phyloP scores from a whole-genome alignment of 1,139 yeast genomes.

The Candida neerlandica region DNA sequence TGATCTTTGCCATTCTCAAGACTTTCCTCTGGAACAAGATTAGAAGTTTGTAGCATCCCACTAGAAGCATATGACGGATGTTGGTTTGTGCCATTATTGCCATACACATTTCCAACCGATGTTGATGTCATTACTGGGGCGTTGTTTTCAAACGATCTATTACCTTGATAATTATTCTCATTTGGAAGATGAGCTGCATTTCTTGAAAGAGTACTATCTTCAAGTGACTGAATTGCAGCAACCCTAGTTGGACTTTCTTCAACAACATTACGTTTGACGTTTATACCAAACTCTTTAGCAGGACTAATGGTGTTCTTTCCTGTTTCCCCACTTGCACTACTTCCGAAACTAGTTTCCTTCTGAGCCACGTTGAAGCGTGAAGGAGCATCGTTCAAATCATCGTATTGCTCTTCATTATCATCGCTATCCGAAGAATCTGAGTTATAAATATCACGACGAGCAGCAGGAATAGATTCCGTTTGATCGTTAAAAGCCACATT shows the following conservation, averaged over 20 bases:
- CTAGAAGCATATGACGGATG: neutral
- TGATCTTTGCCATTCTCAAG: neutral
- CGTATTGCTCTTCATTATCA: neutral
- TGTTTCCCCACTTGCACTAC: neutral
- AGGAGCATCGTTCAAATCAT: slow-evolving; percentile 1
- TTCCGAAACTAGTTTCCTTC: neutral
- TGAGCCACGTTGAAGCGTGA: neutral
- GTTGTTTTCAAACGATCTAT: neutral
- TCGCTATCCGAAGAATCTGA: neutral
- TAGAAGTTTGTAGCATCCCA: neutral
- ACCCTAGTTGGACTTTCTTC: slow-evolving; percentile 2
- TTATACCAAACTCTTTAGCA: neutral
- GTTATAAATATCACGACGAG: neutral
- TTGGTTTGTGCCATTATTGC: neutral
- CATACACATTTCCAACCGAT: neutral
- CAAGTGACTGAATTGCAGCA: slow-evolving; percentile 1
- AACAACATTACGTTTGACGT: neutral
- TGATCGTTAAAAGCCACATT: slow-evolving; percentile 4
- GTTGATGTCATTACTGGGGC: neutral
- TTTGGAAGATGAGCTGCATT: neutral
- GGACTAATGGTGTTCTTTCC: neutral
- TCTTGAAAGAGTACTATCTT: neutral
- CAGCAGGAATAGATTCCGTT: slow-evolving; percentile 1
- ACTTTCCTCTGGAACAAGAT: neutral
- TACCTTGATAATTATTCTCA: neutral